Conservation (phyloP, 768 basidiomycete species). For the Pluteus cervinus region DNA sequence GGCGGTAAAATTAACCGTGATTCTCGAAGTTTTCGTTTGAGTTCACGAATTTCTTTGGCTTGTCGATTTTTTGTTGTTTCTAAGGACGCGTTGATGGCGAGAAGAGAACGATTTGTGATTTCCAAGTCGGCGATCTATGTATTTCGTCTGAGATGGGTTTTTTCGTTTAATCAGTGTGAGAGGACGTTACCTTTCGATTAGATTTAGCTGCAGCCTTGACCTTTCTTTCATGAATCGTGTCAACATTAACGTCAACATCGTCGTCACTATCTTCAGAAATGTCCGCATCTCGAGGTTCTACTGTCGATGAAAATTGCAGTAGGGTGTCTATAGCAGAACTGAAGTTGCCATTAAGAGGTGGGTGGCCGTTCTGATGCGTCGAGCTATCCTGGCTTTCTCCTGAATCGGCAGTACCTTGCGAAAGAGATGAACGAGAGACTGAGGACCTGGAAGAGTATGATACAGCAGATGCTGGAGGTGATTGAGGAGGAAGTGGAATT, state of each 20-base stretch:
- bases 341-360: conserved; percentile 13
- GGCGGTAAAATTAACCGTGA: conserved; percentile 76
- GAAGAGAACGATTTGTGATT: conserved; percentile 82
- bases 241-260: conserved; percentile 25
- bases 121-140: conserved; percentile 85
- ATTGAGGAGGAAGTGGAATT: conserved; percentile 61
- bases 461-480: conserved; percentile 64
- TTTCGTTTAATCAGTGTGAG: background rate
- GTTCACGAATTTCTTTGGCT: conserved; percentile 78
- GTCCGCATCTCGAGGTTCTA: conserved; percentile 19
- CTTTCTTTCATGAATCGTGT: conserved; percentile 39
- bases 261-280: conserved; percentile 22
- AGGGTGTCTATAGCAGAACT: conserved; percentile 38
- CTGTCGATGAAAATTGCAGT: conserved; percentile 28
- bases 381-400: conserved; percentile 25
- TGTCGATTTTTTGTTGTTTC: conserved; percentile 78
- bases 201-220: conserved; percentile 73
- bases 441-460: conserved; percentile 80
- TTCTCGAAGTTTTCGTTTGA: conserved; percentile 78
- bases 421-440: conserved; percentile 46
- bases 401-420: conserved; percentile 28
- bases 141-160: conserved; percentile 3
- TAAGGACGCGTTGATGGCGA: conserved; percentile 78
- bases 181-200: conserved; percentile 64
- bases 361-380: conserved; percentile 4